These are phyloP conservation scores for Mycena indigotica DNA, from an alignment of 768 basidiomycete species.

Conservation along the genomic window DNA sequence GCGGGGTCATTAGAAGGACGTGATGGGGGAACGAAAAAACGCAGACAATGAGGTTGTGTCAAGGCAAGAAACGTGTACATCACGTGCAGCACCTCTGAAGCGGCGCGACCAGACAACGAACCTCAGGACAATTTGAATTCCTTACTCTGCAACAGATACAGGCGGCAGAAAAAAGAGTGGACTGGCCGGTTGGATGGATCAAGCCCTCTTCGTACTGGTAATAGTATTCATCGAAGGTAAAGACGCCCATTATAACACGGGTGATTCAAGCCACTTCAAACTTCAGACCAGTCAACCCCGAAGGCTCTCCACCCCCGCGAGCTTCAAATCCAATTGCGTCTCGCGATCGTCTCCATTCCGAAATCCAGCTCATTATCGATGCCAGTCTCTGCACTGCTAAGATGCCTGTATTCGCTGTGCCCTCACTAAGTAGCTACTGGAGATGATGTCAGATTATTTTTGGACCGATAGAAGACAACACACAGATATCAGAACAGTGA, in stretches of 20 bases:
- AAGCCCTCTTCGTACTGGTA: too few relatives aligned
- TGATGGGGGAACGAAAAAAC: too few relatives aligned
- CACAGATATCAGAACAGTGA: constrained; percentile 66
- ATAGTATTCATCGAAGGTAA: too few relatives aligned
- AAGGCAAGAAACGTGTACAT: too few relatives aligned
- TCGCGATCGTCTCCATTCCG: constrained; percentile 39
- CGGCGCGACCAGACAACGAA: too few relatives aligned
- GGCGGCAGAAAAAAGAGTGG: too few relatives aligned
- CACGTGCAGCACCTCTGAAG: too few relatives aligned
- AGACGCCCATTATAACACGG: background rate
- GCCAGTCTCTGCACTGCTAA: constrained; percentile 54
- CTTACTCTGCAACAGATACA: too few relatives aligned
- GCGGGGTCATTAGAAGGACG: too few relatives aligned
- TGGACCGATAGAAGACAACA: constrained; percentile 23
- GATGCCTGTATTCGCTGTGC: constrained; percentile 51
- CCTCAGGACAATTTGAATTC: too few relatives aligned
- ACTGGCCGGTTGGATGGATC: too few relatives aligned
- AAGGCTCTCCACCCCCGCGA: background rate
- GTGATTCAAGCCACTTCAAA: background rate
- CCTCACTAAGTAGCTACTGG: constrained; percentile 27
- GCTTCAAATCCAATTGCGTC: background rate
- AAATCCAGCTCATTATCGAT: constrained; percentile 61
- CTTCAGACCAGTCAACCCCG: background rate
- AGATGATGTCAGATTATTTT: background rate
- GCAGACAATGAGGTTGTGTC: too few relatives aligned